phyloP scores from a whole-genome alignment of 2,329 filamentous ascomycete genomes.

The Penicillium sclerotiorum region DNA sequence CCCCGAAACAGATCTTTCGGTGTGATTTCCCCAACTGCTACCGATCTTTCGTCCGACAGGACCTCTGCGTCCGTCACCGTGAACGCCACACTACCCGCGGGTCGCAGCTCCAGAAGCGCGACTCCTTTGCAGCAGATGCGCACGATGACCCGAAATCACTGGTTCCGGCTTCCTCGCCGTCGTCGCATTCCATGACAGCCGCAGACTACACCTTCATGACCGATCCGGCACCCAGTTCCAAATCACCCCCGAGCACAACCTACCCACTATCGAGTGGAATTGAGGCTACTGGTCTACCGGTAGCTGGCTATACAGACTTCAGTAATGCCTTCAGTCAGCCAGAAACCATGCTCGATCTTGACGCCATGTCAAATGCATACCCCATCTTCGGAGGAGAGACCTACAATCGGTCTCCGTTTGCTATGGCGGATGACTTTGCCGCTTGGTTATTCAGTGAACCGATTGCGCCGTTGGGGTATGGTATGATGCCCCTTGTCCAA shows the following conservation, averaged over 20 bases:
- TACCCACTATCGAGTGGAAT: constrained; percentile 24
- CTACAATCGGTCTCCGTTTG: constrained; percentile 83
- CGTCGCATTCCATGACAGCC: constrained; percentile 25
- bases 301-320: constrained; percentile 23
- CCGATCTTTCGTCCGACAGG: constrained; percentile 88
- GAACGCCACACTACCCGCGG: constrained; percentile 73
- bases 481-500: constrained; percentile 48
- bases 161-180: constrained; percentile 18
- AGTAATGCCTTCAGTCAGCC: constrained; percentile 16
- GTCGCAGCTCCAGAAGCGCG: constrained; percentile 55
- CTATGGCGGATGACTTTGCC: constrained; percentile 84
- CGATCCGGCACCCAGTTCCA: constrained; percentile 12
- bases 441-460: constrained; percentile 79
- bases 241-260: constrained; percentile 18
- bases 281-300: constrained; percentile 18
- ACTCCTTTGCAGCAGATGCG: constrained; percentile 41
- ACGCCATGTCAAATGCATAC: constrained; percentile 57
- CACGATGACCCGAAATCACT: constrained; percentile 21
- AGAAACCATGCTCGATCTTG: constrained; percentile 30
- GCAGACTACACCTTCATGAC: constrained; percentile 22
- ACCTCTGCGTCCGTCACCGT: constrained; percentile 83
- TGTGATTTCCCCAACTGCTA: constrained; percentile 92
- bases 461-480: constrained; percentile 56
- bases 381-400: constrained; percentile 86
- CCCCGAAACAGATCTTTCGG: constrained; percentile 90